These are phyloP conservation scores for Rubus idaeus DNA, from an alignment of 306 rosid species.

Conservation along the genomic window DNA sequence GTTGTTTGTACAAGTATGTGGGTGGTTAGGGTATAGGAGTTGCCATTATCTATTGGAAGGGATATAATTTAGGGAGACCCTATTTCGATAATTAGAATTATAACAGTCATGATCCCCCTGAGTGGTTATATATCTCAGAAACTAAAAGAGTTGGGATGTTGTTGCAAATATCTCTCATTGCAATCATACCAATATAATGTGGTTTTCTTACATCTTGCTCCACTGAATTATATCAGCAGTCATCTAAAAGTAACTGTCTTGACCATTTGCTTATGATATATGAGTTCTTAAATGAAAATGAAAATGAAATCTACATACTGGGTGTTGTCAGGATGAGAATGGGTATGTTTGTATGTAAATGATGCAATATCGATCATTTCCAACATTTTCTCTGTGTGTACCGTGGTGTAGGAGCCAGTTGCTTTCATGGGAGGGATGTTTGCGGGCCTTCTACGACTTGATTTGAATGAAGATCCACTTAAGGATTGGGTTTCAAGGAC, in stretches of 20 bases:
- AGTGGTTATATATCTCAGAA: neutral
- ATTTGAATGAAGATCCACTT: conserved; percentile 88
- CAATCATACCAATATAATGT: neutral
- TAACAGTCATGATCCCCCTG: neutral
- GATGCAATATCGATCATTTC: conserved; percentile 1
- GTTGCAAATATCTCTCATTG: neutral
- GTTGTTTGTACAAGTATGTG: neutral
- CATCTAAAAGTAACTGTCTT: neutral
- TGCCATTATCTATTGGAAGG: conserved; percentile 1
- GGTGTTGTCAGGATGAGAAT: neutral
- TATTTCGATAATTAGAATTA: neutral
- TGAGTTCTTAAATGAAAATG: neutral
- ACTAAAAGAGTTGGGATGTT: neutral
- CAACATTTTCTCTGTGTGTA: conserved; percentile 8
- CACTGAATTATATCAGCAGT: neutral
- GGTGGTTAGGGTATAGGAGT: neutral
- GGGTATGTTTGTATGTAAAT: neutral
- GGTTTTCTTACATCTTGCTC: neutral
- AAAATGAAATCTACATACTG: neutral
- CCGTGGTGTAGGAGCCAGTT: conserved; percentile 71
- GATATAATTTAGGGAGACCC: neutral
- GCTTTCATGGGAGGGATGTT: conserved; percentile 89
- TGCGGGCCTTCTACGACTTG: conserved; percentile 82
- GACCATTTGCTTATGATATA: neutral
- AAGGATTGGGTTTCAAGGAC: conserved; percentile 90